Evolutionary conservation across 1,284 basidiomycete genomes (phyloP).

Genomic region (Agaricales sp.): DNA sequence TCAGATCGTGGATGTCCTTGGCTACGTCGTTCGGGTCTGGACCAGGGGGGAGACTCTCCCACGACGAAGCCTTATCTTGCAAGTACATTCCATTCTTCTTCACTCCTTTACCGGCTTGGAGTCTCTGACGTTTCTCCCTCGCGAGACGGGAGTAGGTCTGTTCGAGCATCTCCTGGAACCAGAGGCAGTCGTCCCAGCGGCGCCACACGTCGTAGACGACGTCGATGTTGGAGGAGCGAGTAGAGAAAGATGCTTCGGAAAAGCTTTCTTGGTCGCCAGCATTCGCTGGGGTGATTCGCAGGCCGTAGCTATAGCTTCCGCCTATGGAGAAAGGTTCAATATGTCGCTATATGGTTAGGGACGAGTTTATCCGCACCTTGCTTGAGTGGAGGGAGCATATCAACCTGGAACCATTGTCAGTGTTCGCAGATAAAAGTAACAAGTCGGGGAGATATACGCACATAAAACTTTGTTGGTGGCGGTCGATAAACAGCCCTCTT

Average conservation of each 20-base stretch:
- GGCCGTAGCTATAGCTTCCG: background rate
- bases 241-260: slow-evolving; percentile 20
- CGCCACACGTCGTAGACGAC: slow-evolving; percentile 64
- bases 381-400: background rate
- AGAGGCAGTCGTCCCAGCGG: slow-evolving; percentile 71
- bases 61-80: slow-evolving; percentile 65
- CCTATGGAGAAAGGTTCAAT: background rate
- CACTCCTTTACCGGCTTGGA: slow-evolving; percentile 60
- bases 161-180: slow-evolving; percentile 62
- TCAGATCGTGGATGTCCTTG: slow-evolving; percentile 48
- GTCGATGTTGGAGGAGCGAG: slow-evolving; percentile 24
- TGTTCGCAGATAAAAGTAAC: background rate
- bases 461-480: background rate
- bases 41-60: slow-evolving; percentile 77
- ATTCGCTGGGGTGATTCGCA: background rate
- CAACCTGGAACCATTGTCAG: background rate
- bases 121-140: slow-evolving; percentile 49
- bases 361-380: background rate
- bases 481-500: background rate
- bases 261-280: background rate
- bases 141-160: slow-evolving; percentile 50
- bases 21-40: slow-evolving; percentile 63
- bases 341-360: background rate
- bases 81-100: slow-evolving; percentile 65
- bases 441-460: background rate